Conservation (phyloP, 1,284 basidiomycete species). For the Athelia sp. region DNA sequence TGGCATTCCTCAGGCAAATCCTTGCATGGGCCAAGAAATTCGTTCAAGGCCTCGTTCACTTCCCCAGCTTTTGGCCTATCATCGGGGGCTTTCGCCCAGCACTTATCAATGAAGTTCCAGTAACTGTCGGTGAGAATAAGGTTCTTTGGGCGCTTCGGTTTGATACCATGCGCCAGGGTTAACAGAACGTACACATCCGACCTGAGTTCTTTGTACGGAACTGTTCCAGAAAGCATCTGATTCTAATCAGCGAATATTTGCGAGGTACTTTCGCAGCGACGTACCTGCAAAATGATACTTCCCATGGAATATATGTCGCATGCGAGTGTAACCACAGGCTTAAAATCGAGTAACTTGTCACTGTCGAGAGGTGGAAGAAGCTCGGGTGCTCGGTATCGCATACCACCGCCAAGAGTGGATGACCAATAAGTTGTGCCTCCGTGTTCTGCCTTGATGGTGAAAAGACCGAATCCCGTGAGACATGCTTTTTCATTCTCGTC, state of each 20-base stretch:
- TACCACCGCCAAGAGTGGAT: not conserved
- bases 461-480: not conserved
- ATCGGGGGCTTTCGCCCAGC: not conserved
- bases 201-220: not conserved
- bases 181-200: not conserved
- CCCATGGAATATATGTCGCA: not conserved
- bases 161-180: not conserved
- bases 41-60: too few species aligned
- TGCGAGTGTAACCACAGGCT: not conserved
- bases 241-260: not conserved
- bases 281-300: not conserved
- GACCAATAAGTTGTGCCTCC: not conserved
- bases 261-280: not conserved
- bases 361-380: not conserved
- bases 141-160: not conserved
- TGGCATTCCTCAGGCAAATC: too few species aligned
- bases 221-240: not conserved
- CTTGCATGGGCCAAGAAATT: too few species aligned
- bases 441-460: not conserved
- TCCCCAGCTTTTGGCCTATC: too few species aligned
- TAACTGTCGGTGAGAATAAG: not conserved
- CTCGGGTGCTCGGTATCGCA: not conserved
- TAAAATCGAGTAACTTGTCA: not conserved
- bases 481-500: not conserved
- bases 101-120: not conserved